A percentile compares a stretch with the other conserved stretches of the same genome.
Conservation (phyloP, 139 green algal genomes). For the Coelastrella sp. region DNA sequence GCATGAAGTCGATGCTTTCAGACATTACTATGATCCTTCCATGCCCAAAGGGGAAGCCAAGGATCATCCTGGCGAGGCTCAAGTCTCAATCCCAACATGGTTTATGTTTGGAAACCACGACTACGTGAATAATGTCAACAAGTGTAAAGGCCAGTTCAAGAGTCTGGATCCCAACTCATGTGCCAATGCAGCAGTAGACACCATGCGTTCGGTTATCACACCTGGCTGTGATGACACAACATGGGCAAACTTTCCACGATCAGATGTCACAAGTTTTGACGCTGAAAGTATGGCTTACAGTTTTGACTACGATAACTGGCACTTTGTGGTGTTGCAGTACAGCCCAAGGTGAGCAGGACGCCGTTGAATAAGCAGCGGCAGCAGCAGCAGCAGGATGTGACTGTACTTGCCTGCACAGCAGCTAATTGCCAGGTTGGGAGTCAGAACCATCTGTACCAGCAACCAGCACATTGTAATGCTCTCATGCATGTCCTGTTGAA, state of each 20-base stretch:
- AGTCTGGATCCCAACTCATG: conserved; percentile 13
- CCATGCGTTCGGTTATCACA: conserved; percentile 38
- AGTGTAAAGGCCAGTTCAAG: conserved; percentile 28
- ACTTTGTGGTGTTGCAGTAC: conserved; percentile 52
- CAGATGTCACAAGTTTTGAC: conserved; percentile 44
- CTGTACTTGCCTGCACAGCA: too few species aligned
- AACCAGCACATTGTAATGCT: too few species aligned
- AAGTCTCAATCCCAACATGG: conserved; percentile 40
- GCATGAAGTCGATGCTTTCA: conserved; percentile 42
- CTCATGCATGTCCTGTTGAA: too few species aligned
- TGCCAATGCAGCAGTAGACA: conserved; percentile 22
- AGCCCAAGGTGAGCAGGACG: conserved; percentile 37
- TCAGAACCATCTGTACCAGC: not conserved
- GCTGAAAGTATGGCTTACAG: conserved; percentile 43
- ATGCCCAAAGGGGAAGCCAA: not conserved
- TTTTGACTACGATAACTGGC: conserved; percentile 45
- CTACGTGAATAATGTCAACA: conserved; percentile 43
- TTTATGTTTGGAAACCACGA: conserved; percentile 51
- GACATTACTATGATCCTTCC: conserved; percentile 44
- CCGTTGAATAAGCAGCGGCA: too few species aligned
- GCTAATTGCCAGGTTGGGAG: not conserved
- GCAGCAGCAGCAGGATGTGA: too few species aligned
- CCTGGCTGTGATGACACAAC: conserved; percentile 28
- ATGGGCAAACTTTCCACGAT: conserved; percentile 20
- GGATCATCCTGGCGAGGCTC: not conserved